phyloP scores from a whole-genome alignment of 2,329 filamentous ascomycete species.

The Pseudogymnoascus sp. region DNA sequence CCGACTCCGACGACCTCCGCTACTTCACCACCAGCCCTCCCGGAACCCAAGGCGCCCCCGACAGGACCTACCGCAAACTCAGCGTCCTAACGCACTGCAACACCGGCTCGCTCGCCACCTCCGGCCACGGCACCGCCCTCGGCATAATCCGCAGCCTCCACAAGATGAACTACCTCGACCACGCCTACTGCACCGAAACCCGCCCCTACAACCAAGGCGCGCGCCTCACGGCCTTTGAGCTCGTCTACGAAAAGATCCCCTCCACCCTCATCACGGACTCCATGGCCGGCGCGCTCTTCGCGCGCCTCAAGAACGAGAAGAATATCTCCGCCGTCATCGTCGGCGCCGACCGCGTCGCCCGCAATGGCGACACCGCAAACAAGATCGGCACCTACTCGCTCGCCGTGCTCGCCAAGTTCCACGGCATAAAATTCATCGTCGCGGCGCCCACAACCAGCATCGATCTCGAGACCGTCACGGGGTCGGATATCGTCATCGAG shows the following conservation, averaged over 20 bases:
- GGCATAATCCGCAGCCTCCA: conserved; percentile 86
- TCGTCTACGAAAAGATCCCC: conserved; percentile 89
- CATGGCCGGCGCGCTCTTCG: conserved; percentile 85
- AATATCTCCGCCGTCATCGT: conserved; percentile 84
- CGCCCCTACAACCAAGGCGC: conserved; percentile 97
- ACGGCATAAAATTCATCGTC: conserved; percentile 89
- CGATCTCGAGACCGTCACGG: conserved; percentile 71
- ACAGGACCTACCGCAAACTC: conserved; percentile 44
- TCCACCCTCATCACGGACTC: conserved; percentile 91
- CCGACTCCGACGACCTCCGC: conserved; percentile 20
- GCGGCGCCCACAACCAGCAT: conserved; percentile 93
- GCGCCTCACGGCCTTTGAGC: conserved; percentile 86
- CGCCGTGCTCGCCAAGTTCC: conserved; percentile 79
- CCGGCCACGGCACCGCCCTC: conserved; percentile 92
- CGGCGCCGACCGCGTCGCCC: conserved; percentile 87
- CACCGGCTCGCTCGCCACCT: conserved; percentile 91
- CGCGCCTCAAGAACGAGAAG: conserved; percentile 49
- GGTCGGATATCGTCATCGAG: conserved; percentile 80
- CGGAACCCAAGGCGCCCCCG: conserved; percentile 33
- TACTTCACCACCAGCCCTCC: conserved; percentile 31
- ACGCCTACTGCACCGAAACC: conserved; percentile 94
- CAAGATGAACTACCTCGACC: conserved; percentile 55
- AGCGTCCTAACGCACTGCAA: conserved; percentile 98
- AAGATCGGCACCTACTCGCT: conserved; percentile 95
- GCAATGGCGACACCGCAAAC: conserved; percentile 96